A percentile compares a stretch with the other conserved stretches of the same genome.
These are phyloP conservation scores for Pichia deserticola DNA, from an alignment of 805 yeast species.

Conservation along the genomic window DNA sequence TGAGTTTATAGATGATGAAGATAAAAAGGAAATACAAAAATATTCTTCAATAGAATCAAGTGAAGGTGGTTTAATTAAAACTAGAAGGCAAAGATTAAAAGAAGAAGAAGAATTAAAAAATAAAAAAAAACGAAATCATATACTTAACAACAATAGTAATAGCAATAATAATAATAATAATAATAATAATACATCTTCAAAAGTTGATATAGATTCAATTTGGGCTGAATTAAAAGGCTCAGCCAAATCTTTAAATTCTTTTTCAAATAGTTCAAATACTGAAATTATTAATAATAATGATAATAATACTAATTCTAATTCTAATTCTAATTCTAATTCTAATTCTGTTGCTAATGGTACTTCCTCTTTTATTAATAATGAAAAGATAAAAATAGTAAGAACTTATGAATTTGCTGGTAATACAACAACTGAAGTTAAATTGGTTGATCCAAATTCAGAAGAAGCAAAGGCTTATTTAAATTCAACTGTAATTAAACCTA, in stretches of 20 bases:
- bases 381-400: constrained; percentile 63
- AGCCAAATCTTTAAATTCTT: background rate
- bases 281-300: no score
- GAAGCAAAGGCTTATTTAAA: constrained; percentile 79
- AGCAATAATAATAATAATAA: constrained; percentile 7
- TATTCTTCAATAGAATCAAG: constrained; percentile 49
- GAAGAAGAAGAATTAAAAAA: constrained; percentile 1
- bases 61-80: constrained; percentile 15
- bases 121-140: constrained; percentile 13
- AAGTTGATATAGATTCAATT: constrained; percentile 39
- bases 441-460: constrained; percentile 70
- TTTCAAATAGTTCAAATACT: no score
- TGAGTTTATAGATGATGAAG: constrained; percentile 14
- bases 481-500: constrained; percentile 31
- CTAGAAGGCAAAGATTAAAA: constrained; percentile 11
- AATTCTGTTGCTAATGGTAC: background rate
- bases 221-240: constrained; percentile 46
- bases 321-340: background rate
- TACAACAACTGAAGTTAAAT: constrained; percentile 64
- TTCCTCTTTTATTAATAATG: constrained; percentile 13
- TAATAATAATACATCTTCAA: constrained; percentile 17
- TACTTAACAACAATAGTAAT: constrained; percentile 2
- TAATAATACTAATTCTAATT: no score
- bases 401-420: constrained; percentile 89
- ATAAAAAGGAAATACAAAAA: constrained; percentile 20